phyloP scores from a whole-genome alignment of 2,329 filamentous ascomycete species.

The Scleromitrula shiraiana region DNA sequence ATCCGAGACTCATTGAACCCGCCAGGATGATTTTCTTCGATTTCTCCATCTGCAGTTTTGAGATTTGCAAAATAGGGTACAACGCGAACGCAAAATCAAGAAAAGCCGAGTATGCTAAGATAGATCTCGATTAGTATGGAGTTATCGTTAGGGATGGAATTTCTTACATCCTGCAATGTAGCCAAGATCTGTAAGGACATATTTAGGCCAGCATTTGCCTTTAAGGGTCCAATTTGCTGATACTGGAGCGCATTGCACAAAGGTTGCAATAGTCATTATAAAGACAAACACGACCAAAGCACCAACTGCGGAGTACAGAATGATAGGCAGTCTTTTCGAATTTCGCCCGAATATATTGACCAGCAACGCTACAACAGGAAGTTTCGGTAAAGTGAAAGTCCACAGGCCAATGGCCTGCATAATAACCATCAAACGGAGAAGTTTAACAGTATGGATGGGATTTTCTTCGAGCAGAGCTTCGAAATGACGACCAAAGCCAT shows the following conservation, averaged over 20 bases:
- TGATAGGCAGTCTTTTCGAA: not conserved
- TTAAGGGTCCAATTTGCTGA: not conserved
- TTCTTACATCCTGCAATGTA: not conserved
- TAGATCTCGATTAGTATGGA: not conserved
- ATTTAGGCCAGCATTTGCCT: not conserved
- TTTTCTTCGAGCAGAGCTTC: not conserved
- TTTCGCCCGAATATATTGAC: constrained; percentile 1
- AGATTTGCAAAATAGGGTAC: constrained; percentile 2
- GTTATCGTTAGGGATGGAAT: not conserved
- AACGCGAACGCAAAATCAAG: constrained; percentile 3
- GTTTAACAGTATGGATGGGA: not conserved
- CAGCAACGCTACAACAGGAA: constrained; percentile 1
- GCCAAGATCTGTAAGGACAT: not conserved
- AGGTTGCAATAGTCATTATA: not conserved
- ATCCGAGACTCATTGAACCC: constrained; percentile 1
- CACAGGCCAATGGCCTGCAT: constrained; percentile 3
- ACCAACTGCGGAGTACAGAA: not conserved
- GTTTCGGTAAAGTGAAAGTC: constrained; percentile 6
- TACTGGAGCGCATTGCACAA: constrained; percentile 2
- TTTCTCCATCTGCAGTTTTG: not conserved
- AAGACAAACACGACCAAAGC: not conserved
- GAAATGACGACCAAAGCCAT: constrained; percentile 1
- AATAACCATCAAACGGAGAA: constrained; percentile 1
- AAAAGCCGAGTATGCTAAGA: constrained; percentile 2
- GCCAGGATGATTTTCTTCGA: not conserved